A percentile compares a stretch with the other conserved stretches of the same genome.
Evolutionary conservation across 75 land plant species (phyloP).

Genomic region (Chamaecyparis obtusa): DNA sequence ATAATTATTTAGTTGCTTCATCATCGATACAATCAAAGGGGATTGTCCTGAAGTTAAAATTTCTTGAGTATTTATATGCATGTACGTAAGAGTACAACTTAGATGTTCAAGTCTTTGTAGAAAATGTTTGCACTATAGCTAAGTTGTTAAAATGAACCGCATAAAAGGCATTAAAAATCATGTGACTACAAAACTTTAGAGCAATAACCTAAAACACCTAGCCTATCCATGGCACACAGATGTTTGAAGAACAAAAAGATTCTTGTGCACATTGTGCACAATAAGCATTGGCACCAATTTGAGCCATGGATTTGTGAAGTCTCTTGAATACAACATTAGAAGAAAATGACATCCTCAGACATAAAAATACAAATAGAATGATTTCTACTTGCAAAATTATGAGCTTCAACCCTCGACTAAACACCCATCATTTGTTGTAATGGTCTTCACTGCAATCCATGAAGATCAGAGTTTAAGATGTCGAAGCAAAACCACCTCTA

Average conservation of each 20-base stretch:
- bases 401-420: neutral
- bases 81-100: neutral
- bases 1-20: neutral
- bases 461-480: neutral
- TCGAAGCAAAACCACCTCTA: conserved; percentile 3
- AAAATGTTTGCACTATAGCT: neutral
- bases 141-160: neutral
- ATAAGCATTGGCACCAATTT: neutral
- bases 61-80: neutral
- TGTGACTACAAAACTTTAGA: neutral
- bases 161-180: neutral
- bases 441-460: conserved; percentile 9
- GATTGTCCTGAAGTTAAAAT: neutral
- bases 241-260: neutral
- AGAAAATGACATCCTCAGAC: neutral
- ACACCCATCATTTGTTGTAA: neutral
- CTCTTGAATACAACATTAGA: neutral
- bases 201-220: neutral
- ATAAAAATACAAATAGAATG: neutral
- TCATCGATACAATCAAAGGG: neutral
- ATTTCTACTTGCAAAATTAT: conserved; percentile 1
- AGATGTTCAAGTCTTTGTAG: neutral
- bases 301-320: neutral
- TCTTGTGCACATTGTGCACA: neutral
- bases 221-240: neutral